Percentiles rank a stretch among this genome's conserved stretches.
Conservation (phyloP, 2,329 filamentous ascomycete genomes). For the Ramichloridium luteum region DNA sequence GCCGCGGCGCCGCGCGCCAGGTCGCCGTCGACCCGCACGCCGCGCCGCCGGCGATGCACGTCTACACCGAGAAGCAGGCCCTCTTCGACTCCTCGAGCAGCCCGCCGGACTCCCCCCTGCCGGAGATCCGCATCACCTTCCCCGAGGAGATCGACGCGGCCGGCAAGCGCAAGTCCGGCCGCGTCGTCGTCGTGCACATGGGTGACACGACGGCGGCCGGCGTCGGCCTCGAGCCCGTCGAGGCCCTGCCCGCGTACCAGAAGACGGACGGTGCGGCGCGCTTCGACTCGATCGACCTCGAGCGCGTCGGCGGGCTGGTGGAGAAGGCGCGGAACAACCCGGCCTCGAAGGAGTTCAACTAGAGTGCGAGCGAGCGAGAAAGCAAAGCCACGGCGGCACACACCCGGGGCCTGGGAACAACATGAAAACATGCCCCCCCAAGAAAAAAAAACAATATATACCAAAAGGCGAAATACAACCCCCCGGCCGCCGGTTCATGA, state of each 20-base stretch:
- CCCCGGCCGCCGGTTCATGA: constrained; percentile 16
- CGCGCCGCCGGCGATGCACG: constrained; percentile 58
- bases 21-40: too few species aligned
- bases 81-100: constrained; percentile 65
- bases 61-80: constrained; percentile 68
- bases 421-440: too few species aligned
- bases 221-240: constrained; percentile 76
- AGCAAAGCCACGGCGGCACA: too few species aligned
- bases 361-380: too few species aligned
- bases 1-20: constrained; percentile 44
- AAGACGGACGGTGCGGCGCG: constrained; percentile 58
- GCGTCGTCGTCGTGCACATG: constrained; percentile 82
- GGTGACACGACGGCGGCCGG: constrained; percentile 71
- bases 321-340: constrained; percentile 55
- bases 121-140: constrained; percentile 96
- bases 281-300: constrained; percentile 90
- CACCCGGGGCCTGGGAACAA: too few species aligned
- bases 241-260: constrained; percentile 76
- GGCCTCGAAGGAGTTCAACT: constrained; percentile 8
- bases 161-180: constrained; percentile 69
- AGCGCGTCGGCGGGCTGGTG: constrained; percentile 84
- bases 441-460: too few species aligned
- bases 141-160: constrained; percentile 81
- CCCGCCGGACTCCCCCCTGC: constrained; percentile 67
- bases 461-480: too few species aligned